These are phyloP conservation scores for Rhizomucor miehei DNA, from an alignment of 371 early-diverging fungal species.

Conservation along the genomic window DNA sequence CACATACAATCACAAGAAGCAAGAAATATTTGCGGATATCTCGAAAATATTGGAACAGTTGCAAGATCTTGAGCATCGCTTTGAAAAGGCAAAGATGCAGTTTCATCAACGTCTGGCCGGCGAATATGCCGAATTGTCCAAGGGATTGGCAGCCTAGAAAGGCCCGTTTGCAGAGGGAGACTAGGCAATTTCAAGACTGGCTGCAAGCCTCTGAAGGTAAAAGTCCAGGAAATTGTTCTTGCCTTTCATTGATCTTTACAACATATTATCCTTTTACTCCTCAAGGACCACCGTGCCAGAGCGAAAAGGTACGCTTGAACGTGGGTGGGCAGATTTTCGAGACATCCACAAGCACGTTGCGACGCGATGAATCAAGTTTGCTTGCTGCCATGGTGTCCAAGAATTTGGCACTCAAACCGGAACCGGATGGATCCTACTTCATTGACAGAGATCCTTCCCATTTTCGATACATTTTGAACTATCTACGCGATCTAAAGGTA, in stretches of 20 bases:
- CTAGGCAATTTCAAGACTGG: too few relatives aligned
- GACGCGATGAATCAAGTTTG: constrained; percentile 33
- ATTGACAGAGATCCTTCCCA: constrained; percentile 42
- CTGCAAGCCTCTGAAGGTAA: too few relatives aligned
- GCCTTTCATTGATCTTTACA: too few relatives aligned
- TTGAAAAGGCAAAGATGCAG: too few relatives aligned
- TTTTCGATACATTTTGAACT: constrained; percentile 39
- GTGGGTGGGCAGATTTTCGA: constrained; percentile 40
- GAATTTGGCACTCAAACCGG: constrained; percentile 11
- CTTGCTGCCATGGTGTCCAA: constrained; percentile 34
- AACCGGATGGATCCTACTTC: constrained; percentile 42
- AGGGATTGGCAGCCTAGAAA: too few relatives aligned
- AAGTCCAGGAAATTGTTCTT: too few relatives aligned
- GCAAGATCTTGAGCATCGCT: too few relatives aligned
- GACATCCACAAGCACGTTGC: constrained; percentile 35
- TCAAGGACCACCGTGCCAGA: constrained; percentile 4
- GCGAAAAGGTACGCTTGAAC: constrained; percentile 40
- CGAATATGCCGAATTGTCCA: too few relatives aligned
- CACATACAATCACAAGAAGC: neutral
- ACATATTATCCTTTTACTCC: too few relatives aligned
- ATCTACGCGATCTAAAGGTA: constrained; percentile 40
- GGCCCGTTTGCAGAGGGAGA: too few relatives aligned
- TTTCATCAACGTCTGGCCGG: too few relatives aligned
- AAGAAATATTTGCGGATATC: too few relatives aligned
- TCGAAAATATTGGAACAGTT: neutral